Evolutionary conservation across 106 monocot species (phyloP), one percentile per base, ranked within the genome.

Genomic region (Gastrodia elata): DNA sequence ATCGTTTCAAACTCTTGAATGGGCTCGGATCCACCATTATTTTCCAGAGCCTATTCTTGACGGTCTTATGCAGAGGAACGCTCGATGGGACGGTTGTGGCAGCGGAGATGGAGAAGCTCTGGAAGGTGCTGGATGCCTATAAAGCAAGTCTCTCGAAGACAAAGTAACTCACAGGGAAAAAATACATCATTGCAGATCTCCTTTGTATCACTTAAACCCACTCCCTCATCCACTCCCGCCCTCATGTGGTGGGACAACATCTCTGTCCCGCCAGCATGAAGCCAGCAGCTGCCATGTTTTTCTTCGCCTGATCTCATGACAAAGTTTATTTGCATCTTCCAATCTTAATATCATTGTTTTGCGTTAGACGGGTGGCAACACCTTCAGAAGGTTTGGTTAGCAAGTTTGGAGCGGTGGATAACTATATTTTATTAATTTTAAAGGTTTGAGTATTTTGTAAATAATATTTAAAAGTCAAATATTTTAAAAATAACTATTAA

Each of bases 81-180:
- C 3, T 76, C 10, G 81, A 84, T 74, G 59, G 76, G 65, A 32
- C 38, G 15, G 57, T 82, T 7, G 76, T 88, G 8, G 70, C 77
- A 0, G 73, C 59, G 68, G 57, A 42, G 20, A 52, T 78, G 35
- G 82, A 75, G 41, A 82, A 80, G 83, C 79, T 91, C 8, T 25
- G 32, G 44, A 86, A 77, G 82, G 91, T 88, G 42, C 77, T 91
- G 3, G 82, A 88, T 38, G 82, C 88, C 20, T 88, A 92, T 64
- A 88, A 88, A 65, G 71, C 59, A n/a, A 57, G 69, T 42, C 80
- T 88, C 7, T 28, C 58, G 26, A 22, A 79, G 67, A 59, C 49
- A 72, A 74, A 77, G 79, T 89, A 82, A 69, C 28, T 92, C 4
- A 76, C 84, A 32, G 88, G 88, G 0, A 79, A 89, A 32, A 76